phyloP scores from a whole-genome alignment of 192 early-diverging fungal species.

The Backusella mclennaniae region DNA sequence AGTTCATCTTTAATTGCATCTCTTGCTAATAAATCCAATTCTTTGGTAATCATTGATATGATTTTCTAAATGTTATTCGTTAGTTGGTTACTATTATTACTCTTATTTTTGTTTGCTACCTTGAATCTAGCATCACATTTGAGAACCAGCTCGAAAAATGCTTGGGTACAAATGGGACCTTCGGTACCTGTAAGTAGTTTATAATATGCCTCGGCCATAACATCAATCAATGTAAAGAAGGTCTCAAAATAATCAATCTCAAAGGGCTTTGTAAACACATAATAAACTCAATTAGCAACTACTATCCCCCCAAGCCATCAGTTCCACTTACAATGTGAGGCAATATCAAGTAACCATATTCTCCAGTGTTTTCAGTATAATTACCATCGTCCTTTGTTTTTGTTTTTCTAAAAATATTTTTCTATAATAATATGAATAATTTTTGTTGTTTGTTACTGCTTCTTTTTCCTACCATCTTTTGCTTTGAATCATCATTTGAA shows the following conservation, averaged over 20 bases:
- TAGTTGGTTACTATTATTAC: background rate
- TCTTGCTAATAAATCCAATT: constrained; percentile 60
- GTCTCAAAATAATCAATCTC: constrained; percentile 69
- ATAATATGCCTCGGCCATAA: constrained; percentile 59
- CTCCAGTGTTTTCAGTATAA: constrained; percentile 31
- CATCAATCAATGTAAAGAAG: constrained; percentile 65
- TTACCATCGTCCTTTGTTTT: constrained; percentile 40
- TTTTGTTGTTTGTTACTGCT: background rate
- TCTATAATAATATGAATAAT: constrained; percentile 17
- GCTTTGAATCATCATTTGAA: constrained; percentile 42
- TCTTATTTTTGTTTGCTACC: constrained; percentile 4
- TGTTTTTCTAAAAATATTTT: constrained; percentile 51
- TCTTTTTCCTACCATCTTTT: constrained; percentile 41
- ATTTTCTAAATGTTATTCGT: constrained; percentile 45
- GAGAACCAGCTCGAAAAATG: constrained; percentile 59
- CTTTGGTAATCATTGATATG: constrained; percentile 58
- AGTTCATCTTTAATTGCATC: constrained; percentile 63
- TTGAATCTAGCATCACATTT: constrained; percentile 68
- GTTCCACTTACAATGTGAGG: constrained; percentile 41
- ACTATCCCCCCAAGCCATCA: background rate
- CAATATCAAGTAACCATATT: constrained; percentile 40
- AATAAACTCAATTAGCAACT: background rate
- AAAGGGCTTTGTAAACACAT: constrained; percentile 42
- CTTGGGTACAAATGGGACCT: constrained; percentile 35
- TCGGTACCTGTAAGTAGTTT: constrained; percentile 35